phyloP scores from a whole-genome alignment of 495 filamentous ascomycete genomes.

The Aspergillus wentii region DNA sequence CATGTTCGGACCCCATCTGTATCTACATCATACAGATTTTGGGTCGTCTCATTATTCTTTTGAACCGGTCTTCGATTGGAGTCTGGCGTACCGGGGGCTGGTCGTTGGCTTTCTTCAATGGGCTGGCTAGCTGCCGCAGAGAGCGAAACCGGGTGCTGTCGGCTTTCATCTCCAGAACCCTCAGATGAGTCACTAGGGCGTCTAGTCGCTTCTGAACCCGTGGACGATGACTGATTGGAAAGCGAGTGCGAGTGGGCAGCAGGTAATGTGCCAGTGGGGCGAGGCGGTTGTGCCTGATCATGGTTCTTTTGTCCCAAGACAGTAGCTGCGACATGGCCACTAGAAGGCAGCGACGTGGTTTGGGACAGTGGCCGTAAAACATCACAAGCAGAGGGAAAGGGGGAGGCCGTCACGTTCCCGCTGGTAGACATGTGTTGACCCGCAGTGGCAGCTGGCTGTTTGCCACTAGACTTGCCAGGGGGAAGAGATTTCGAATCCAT shows the following conservation, averaged over 20 bases:
- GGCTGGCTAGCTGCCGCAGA: conserved; percentile 10
- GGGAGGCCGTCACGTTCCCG: too few species aligned
- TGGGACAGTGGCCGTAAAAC: conserved; percentile 32
- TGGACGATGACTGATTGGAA: too few species aligned
- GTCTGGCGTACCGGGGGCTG: conserved; percentile 6
- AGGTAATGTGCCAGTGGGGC: too few species aligned
- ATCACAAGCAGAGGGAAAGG: conserved; percentile 28
- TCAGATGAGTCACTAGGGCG: conserved; percentile 2
- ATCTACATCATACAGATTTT: conserved; percentile 28
- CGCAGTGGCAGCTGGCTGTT: conserved; percentile 8
- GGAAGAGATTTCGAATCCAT: conserved; percentile 15
- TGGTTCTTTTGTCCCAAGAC: too few species aligned
- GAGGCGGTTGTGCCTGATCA: neutral
- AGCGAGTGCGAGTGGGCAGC: too few species aligned
- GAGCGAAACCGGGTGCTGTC: conserved; percentile 2
- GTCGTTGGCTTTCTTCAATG: conserved; percentile 1
- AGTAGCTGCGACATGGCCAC: conserved; percentile 21
- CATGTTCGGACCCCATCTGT: conserved; percentile 27
- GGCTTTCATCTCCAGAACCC: conserved; percentile 4
- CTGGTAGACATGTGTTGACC: conserved; percentile 6
- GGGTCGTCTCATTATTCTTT: conserved; percentile 20
- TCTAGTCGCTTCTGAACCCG: too few species aligned
- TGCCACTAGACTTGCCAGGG: conserved; percentile 15
- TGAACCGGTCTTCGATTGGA: conserved; percentile 8
- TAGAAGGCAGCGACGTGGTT: conserved; percentile 22